Evolutionary conservation across 345 rosid genomes (phyloP), one percentile per base, ranked within the genome.

Genomic region (Citrus unshiu): DNA sequence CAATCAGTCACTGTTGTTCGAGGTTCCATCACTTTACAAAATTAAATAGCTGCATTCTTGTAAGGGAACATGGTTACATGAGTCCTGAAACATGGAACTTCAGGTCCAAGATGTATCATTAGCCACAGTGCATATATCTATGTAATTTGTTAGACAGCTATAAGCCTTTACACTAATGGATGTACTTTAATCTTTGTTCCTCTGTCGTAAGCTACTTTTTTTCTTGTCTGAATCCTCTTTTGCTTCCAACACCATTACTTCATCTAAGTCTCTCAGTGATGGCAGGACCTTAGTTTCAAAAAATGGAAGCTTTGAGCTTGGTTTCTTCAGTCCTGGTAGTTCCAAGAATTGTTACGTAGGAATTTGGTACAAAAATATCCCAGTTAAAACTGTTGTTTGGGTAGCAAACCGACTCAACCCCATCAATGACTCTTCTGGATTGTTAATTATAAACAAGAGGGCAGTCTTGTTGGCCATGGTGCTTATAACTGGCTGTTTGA

Each of bases 321-420:
- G 89, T 40, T 82, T 84, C 71, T 84, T 79, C 84, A 80, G 81
- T 71, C 89, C 89, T 35, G 73, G 74, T 5, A 80, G 71, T 62
- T 87, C 91, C 43, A 61, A 21, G 29, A 83, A 79, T 9, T 81
- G 76, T 70, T 90, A 84, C 57, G n/a, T 87, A n/a, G 94, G 92
- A 72, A 85, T 90, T 19, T 87, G 94, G 91, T 89, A 82, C 83
- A 85, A 84, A 79, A 78, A 80, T 16, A 80, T 87, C 66, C 78
- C 85, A 6, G 79, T 2, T 0, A 69, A 49, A 67, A 86, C 88
- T 6, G 82, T 84, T 40, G 93, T 90, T 7, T 90, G 92, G 91
- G 88, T 87, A 6, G 90, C 92, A 29, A 86, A 90, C 68, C 49
- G 90, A 74, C 82, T 74, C 65, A 54, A 43, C 25, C 88, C 89